Evolutionary conservation across 129 eudicot species (phyloP), one percentile per base, ranked within the genome.

Genomic region (Solidago caesia): DNA sequence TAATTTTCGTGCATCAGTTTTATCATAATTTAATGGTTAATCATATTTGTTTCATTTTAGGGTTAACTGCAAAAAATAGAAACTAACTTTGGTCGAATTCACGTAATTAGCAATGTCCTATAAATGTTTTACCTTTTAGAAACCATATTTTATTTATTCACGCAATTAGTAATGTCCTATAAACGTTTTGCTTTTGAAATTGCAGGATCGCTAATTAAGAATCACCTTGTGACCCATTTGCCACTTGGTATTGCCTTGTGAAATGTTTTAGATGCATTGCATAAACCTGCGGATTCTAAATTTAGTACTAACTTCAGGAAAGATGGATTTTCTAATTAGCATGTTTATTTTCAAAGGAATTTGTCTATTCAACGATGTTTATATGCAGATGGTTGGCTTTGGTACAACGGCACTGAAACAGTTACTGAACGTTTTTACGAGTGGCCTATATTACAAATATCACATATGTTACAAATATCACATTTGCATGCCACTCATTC

Each of bases 401-500:
- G 97, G 97, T 77, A 92, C 88, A 21, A 85, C 78, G 74, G 96
- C 97, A 42, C 64, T 92, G 76, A 96, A 92, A 79, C 92, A 89
- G 79, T 92, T 92, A 77, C 82, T 84, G 67, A 91, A 89, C 97
- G 97, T 14, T 77, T 92, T 79, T 78, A 83, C 46, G 97, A 92
- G 80, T 92, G 97, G 97, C 97, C 97, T 10, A 25, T 92, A 92
- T 71, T 92, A 96, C 87, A 87, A 92, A 68, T n/a, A n/a, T n/a
- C n/a, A n/a, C 94, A 89, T 59, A 89, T 92, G 71, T 79, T 92
- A 60, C 96, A 89, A 73, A 89, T 92, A 78, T 85, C 96, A 78
- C 97, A 92, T 79, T 78, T 92, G 45, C 96, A 91, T 45, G 86
- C 82, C 70, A 79, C 91, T 73, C 89, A 89, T 76, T 71, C 91